phyloP scores from a whole-genome alignment of 805 yeast species.

The Sungouiozyma intestinalis region DNA sequence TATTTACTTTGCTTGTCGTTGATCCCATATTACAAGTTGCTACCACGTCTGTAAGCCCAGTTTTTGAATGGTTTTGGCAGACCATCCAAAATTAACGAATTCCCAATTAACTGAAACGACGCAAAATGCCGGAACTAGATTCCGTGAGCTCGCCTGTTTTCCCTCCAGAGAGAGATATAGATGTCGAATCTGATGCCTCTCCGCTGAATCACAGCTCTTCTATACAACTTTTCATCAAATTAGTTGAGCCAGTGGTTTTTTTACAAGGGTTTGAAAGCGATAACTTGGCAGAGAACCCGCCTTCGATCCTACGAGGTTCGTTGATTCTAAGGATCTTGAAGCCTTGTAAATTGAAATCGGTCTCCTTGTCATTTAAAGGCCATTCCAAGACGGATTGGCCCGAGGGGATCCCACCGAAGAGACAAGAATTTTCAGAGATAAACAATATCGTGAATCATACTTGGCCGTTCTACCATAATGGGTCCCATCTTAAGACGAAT shows the following conservation, averaged over 20 bases:
- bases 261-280: slow-evolving; percentile 66
- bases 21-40: too few relatives aligned
- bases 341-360: slow-evolving; percentile 57
- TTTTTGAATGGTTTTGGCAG: too few relatives aligned
- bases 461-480: slow-evolving; percentile 77
- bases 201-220: slow-evolving; percentile 56
- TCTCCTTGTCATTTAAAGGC: slow-evolving; percentile 57
- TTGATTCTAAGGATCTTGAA: slow-evolving; percentile 59
- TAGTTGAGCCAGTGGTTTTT: slow-evolving; percentile 73
- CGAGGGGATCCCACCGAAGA: slow-evolving; percentile 93
- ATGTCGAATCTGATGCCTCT: slow-evolving; percentile 28
- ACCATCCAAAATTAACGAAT: slow-evolving; percentile 36
- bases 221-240: slow-evolving; percentile 56
- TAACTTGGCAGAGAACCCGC: slow-evolving; percentile 19
- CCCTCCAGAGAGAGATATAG: slow-evolving; percentile 43
- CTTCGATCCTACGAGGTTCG: slow-evolving; percentile 74
- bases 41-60: too few relatives aligned
- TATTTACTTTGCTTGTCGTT: too few relatives aligned
- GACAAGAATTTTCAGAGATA: slow-evolving; percentile 51
- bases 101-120: slow-evolving; percentile 1
- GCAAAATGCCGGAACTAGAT: slow-evolving; percentile 6
- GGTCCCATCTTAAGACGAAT: slow-evolving; percentile 29
- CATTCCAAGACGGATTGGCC: slow-evolving; percentile 86
- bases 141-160: slow-evolving; percentile 36
- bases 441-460: slow-evolving; percentile 63